These are phyloP conservation scores for Cubamyces lactineus DNA, from an alignment of 768 basidiomycete species.

Conservation along the genomic window DNA sequence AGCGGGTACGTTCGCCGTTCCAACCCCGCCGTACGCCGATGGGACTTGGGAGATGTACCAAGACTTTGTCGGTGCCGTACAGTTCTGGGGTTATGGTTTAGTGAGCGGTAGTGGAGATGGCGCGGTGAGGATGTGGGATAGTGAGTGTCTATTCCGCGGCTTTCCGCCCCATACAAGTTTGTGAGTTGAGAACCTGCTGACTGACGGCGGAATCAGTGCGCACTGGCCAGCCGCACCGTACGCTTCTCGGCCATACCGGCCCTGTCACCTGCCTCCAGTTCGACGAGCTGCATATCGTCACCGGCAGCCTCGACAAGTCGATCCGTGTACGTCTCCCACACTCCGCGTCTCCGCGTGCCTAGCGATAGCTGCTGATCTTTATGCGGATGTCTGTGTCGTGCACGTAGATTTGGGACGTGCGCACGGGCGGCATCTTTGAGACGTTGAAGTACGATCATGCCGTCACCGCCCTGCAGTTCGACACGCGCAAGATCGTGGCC, in stretches of 20 bases:
- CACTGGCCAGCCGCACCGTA: constrained; percentile 95
- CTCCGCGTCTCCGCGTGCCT: background rate
- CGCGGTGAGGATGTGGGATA: constrained; percentile 99
- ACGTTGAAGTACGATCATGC: constrained; percentile 89
- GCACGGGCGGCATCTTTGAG: constrained; percentile 86
- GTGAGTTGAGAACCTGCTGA: constrained; percentile 5
- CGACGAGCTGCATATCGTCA: constrained; percentile 92
- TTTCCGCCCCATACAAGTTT: background rate
- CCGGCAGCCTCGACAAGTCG: constrained; percentile 92
- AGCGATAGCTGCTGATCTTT: constrained; percentile 4
- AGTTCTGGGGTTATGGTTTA: constrained; percentile 98
- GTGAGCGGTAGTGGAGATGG: constrained; percentile 98
- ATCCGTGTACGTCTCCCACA: constrained; percentile 63
- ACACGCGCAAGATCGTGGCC: constrained; percentile 89
- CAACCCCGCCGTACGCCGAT: constrained; percentile 86
- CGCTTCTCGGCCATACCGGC: constrained; percentile 87
- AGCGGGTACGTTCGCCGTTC: constrained; percentile 72
- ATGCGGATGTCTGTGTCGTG: background rate
- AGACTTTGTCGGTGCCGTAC: constrained; percentile 96
- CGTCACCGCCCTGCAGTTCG: constrained; percentile 92
- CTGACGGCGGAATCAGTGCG: constrained; percentile 66
- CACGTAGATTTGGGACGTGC: constrained; percentile 91
- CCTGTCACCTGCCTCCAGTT: constrained; percentile 96
- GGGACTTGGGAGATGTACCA: constrained; percentile 95
- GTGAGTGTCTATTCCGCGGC: constrained; percentile 52